Base-by-base conservation (phyloP, 768 basidiomycete genomes). In the Mycena amicta region DNA sequence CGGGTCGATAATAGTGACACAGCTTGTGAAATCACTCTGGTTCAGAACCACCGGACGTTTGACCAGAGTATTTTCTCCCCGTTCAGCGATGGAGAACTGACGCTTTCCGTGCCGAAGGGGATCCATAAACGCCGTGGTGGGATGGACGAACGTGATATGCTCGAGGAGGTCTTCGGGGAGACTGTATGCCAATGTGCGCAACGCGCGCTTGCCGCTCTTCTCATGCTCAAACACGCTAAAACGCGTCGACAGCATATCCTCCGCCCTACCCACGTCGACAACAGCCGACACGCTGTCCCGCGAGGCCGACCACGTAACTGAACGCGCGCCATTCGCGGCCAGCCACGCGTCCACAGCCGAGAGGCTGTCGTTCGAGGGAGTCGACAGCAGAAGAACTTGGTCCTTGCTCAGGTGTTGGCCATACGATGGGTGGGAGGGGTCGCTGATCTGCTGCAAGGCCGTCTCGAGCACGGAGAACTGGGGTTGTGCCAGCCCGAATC, bases 221-320 rank as follows among this genome's bases (percentile, higher is more conserved):
- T 50, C 60, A 63, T 80, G 76, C 2, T 65, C 67, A 62, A 70
- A 80, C 26, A 76, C 57, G 43, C 61, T 37, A 43, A 63, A 63
- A 11, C 80, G 80, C 25, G 83, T 81, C 56, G 75, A 66, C 18
- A 83, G 68, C 80, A 83, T 82, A 53, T 72, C 63, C 64, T 84
- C 82, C 0, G 79, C 82, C 8, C 74, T 57, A 8, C 66, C 31
- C 31, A 83, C 71, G 0, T 80, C 72, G 2, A 82, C 69, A 15
- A 66, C 71, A 26, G 80, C 69, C 3, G 72, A 76, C 5, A 83
- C 69, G 78, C 80, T 83, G 56, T 83, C 83, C 23, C 72, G 68
- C 0, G 82, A 77, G 3, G 75, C 68, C n/a, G 82, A 79, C 29
- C 75, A 75, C 20, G 66, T 53, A 6, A 77, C 55, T 30, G 70